Evolutionary conservation across 148 eudicot genomes (phyloP).

Genomic region (Fallopia convolvulus): DNA sequence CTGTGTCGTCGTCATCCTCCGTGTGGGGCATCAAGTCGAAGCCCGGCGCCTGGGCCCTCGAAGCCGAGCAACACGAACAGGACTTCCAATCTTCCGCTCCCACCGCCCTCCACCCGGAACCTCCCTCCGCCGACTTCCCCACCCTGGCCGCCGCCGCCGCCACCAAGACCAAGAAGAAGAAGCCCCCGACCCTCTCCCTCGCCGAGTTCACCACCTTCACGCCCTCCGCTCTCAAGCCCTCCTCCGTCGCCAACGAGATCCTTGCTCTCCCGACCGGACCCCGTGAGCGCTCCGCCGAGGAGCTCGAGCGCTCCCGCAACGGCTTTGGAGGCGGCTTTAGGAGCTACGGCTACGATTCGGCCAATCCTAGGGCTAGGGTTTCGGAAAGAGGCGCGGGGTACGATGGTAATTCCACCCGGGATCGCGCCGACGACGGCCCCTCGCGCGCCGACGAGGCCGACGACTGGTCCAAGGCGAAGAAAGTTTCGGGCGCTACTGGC

Average conservation of each 20-base stretch:
- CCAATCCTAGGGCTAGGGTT: constrained; percentile 32
- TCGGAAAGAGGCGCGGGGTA: constrained; percentile 33
- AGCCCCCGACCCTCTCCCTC: constrained; percentile 43
- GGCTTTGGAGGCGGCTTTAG: constrained; percentile 65
- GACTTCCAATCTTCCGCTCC: constrained; percentile 26
- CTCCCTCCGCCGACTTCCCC: constrained; percentile 49
- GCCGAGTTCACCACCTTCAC: constrained; percentile 41
- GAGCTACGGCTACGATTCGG: constrained; percentile 20
- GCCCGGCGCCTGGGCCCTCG: constrained; percentile 91
- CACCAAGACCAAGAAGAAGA: constrained; percentile 81
- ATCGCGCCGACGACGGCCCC: constrained; percentile 64
- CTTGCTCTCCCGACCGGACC: constrained; percentile 75
- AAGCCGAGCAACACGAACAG: constrained; percentile 75
- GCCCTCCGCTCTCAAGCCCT: constrained; percentile 17
- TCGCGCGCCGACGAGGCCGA: constrained; percentile 77
- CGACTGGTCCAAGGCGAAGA: constrained; percentile 80
- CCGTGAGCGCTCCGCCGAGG: constrained; percentile 74
- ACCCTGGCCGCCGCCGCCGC: constrained; percentile 53
- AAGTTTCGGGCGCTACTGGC: constrained; percentile 21
- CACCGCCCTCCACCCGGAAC: constrained; percentile 14
- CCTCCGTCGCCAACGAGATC: constrained; percentile 26
- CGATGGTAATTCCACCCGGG: too few species aligned
- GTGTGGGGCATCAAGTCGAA: constrained; percentile 66
- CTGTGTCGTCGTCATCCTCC: constrained; percentile 54
- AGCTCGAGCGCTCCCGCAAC: constrained; percentile 37